Evolutionary conservation across 2,329 filamentous ascomycete species (phyloP).

Genomic region (Colletotrichum melonis): DNA sequence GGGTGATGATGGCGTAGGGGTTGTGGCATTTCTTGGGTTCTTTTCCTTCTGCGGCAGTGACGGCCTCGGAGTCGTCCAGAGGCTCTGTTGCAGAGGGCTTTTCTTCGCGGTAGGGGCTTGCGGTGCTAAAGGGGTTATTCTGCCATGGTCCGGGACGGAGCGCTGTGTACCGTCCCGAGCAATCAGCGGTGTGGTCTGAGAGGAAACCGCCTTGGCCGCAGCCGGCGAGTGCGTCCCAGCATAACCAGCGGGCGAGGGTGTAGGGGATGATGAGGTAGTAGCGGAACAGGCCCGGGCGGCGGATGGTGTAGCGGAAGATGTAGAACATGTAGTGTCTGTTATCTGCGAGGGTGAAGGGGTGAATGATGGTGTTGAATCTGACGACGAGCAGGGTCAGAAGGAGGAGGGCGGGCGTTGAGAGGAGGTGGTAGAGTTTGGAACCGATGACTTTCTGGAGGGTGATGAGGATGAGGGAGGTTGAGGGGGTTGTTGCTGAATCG

Average conservation of each 20-base stretch:
- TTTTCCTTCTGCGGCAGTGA: background rate
- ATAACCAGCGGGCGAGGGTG: constrained; percentile 74
- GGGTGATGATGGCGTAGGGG: constrained; percentile 36
- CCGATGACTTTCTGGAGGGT: constrained; percentile 39
- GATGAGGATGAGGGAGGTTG: background rate
- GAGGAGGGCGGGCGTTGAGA: constrained; percentile 45
- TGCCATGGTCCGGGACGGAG: constrained; percentile 37
- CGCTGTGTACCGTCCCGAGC: constrained; percentile 5
- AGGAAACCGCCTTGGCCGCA: constrained; percentile 37
- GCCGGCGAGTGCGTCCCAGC: constrained; percentile 72
- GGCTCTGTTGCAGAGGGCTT: constrained; percentile 14
- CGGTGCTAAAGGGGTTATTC: constrained; percentile 43
- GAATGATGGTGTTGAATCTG: constrained; percentile 89
- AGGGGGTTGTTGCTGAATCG: background rate
- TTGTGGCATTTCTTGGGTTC: constrained; percentile 7
- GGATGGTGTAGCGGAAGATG: constrained; percentile 86
- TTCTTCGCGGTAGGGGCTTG: background rate
- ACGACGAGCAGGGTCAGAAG: constrained; percentile 61
- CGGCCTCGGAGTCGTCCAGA: background rate
- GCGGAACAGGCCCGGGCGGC: constrained; percentile 70
- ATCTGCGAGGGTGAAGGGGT: constrained; percentile 95
- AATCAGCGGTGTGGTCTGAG: constrained; percentile 9
- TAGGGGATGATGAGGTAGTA: constrained; percentile 79
- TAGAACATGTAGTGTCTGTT: constrained; percentile 99
- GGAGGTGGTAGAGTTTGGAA: constrained; percentile 44